Conservation (phyloP, 2,329 filamentous ascomycete species). For the Dissoconium aciculare region DNA sequence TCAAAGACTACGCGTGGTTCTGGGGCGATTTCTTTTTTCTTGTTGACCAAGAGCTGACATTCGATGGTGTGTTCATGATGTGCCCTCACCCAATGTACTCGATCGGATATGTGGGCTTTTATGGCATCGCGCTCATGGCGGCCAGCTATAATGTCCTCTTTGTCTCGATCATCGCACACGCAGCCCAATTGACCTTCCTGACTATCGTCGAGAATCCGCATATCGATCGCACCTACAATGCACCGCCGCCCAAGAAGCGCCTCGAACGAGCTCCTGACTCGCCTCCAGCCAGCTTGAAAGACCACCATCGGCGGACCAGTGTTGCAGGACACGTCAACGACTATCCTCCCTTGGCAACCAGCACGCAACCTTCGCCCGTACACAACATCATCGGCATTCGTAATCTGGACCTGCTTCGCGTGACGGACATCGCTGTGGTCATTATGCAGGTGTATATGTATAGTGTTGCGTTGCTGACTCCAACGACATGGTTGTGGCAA, state of each 20-base stretch:
- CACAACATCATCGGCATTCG: constrained; percentile 70
- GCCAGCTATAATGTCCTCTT: constrained; percentile 95
- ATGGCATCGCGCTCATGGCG: constrained; percentile 95
- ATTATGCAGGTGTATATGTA: constrained; percentile 64
- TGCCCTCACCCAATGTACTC: constrained; percentile 98
- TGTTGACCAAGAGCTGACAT: constrained; percentile 92
- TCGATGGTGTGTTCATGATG: constrained; percentile 98
- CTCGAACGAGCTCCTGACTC: constrained; percentile 36
- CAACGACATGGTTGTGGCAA: constrained; percentile 60
- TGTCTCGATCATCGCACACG: constrained; percentile 89
- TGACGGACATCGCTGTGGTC: constrained; percentile 67
- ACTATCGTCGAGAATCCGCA: constrained; percentile 89
- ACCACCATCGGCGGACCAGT: constrained; percentile 25
- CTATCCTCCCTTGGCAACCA: constrained; percentile 27
- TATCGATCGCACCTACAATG: constrained; percentile 95
- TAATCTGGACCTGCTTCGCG: constrained; percentile 79
- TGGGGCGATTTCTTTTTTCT: constrained; percentile 99
- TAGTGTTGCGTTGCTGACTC: constrained; percentile 57
- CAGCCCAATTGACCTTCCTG: constrained; percentile 86
- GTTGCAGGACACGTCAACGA: constrained; percentile 26
- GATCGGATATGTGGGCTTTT: constrained; percentile 93
- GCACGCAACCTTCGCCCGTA: constrained; percentile 47
- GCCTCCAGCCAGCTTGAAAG: constrained; percentile 25
- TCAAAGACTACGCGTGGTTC: constrained; percentile 99
- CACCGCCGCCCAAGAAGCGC: constrained; percentile 48